phyloP scores from a whole-genome alignment of 2,329 filamentous ascomycete genomes.

The Colletotrichum cereale region DNA sequence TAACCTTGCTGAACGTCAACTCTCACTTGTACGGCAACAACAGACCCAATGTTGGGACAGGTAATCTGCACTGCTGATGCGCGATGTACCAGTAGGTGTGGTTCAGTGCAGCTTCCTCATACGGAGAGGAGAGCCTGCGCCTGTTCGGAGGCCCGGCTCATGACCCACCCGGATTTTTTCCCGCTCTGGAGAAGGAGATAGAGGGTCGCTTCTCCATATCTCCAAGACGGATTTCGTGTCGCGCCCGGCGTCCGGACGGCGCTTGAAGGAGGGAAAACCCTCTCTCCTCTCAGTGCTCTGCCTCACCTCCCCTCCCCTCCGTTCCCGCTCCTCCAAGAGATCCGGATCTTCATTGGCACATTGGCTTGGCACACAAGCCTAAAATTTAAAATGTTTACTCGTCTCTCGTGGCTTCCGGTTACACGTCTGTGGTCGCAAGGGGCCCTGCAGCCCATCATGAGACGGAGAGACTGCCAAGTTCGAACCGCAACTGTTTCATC shows the following conservation, averaged over 20 bases:
- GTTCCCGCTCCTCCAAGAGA: neutral
- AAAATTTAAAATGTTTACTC: constrained; percentile 35
- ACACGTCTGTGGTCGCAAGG: constrained; percentile 33
- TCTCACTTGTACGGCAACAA: neutral
- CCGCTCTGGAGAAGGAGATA: constrained; percentile 7
- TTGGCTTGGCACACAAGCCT: constrained; percentile 30
- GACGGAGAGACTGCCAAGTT: constrained; percentile 36
- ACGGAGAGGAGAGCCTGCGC: neutral
- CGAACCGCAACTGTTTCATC: constrained; percentile 40
- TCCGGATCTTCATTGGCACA: constrained; percentile 27
- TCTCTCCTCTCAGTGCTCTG: constrained; percentile 1
- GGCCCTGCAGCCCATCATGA: constrained; percentile 37
- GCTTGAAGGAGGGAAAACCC: neutral
- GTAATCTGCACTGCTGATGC: constrained; percentile 4
- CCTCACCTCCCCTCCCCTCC: neutral
- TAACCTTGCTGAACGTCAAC: constrained; percentile 33
- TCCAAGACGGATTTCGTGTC: constrained; percentile 19
- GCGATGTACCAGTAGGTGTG: too few relatives aligned
- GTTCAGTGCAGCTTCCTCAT: constrained; percentile 3
- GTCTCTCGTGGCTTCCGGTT: constrained; percentile 24
- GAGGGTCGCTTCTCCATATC: constrained; percentile 15
- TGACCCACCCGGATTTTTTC: constrained; percentile 16
- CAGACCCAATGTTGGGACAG: constrained; percentile 14
- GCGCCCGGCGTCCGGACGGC: neutral
- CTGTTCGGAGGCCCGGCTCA: neutral